Conservation (phyloP, 257 asterid species). For the Solanum pennellii region DNA sequence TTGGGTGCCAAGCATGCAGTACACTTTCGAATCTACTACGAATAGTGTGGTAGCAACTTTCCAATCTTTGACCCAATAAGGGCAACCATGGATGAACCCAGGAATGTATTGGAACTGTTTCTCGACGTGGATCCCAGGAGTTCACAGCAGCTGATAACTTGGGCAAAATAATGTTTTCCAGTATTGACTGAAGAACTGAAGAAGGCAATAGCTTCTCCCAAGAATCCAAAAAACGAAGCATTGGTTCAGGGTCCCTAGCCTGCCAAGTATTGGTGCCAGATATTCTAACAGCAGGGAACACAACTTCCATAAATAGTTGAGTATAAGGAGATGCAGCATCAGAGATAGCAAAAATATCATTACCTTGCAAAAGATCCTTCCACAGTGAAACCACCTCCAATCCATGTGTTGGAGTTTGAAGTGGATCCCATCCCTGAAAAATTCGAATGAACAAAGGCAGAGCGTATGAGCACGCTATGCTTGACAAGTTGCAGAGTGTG, state of each 20-base stretch:
- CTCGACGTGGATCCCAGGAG: slow-evolving; percentile 87
- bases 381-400: slow-evolving; percentile 49
- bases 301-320: slow-evolving; percentile 86
- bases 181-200: slow-evolving; percentile 45
- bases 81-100: slow-evolving; percentile 98
- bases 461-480: slow-evolving; percentile 83
- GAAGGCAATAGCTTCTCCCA: slow-evolving; percentile 80
- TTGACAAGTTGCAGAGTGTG: slow-evolving; percentile 56
- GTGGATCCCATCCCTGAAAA: slow-evolving; percentile 95
- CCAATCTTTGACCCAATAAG: slow-evolving; percentile 58
- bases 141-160: slow-evolving; percentile 70
- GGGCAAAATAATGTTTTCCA: slow-evolving; percentile 56
- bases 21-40: slow-evolving; percentile 65
- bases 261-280: slow-evolving; percentile 90
- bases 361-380: slow-evolving; percentile 61
- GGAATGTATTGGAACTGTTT: slow-evolving; percentile 74
- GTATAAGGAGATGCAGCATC: slow-evolving; percentile 52
- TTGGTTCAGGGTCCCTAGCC: slow-evolving; percentile 83
- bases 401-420: slow-evolving; percentile 82
- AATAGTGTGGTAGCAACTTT: slow-evolving; percentile 67
- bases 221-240: slow-evolving; percentile 72
- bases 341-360: slow-evolving; percentile 28
- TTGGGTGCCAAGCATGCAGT: slow-evolving; percentile 92
- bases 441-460: slow-evolving; percentile 65
- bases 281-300: slow-evolving; percentile 87